These are phyloP conservation scores for Globisporangium solare DNA, from an alignment of 352 stramenopile species.

Conservation along the genomic window DNA sequence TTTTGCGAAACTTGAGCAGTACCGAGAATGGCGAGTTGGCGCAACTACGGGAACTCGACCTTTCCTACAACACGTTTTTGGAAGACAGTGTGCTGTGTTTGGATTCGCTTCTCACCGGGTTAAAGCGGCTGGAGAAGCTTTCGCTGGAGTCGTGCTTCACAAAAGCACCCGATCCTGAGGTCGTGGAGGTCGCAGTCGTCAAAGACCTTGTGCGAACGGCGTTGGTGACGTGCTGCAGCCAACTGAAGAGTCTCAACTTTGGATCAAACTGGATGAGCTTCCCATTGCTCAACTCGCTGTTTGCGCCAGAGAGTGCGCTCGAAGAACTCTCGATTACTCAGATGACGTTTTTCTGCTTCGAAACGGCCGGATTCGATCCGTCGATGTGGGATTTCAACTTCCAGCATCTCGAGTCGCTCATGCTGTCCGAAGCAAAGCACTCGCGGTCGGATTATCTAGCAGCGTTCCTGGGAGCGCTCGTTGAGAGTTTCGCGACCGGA, in stretches of 20 bases:
- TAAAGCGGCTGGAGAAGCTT: slow-evolving; percentile 31
- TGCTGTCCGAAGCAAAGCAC: slow-evolving; percentile 27
- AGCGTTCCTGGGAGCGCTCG: slow-evolving; percentile 37
- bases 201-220: slow-evolving; percentile 34
- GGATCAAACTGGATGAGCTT: slow-evolving; percentile 50
- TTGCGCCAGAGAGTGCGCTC: slow-evolving; percentile 42
- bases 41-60: slow-evolving; percentile 42
- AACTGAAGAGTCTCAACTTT: slow-evolving; percentile 46
- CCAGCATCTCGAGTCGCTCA: slow-evolving; percentile 32
- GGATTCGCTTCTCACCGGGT: slow-evolving; percentile 31
- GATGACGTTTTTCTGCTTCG: slow-evolving; percentile 27
- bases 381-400: slow-evolving; percentile 49
- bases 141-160: slow-evolving; percentile 60
- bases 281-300: slow-evolving; percentile 51
- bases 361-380: slow-evolving; percentile 9
- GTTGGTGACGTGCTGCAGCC: slow-evolving; percentile 29
- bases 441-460: slow-evolving; percentile 29
- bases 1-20: slow-evolving; percentile 37
- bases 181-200: slow-evolving; percentile 32
- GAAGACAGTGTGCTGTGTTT: slow-evolving; percentile 30
- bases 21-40: slow-evolving; percentile 15
- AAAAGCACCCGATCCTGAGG: slow-evolving; percentile 31
- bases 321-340: slow-evolving; percentile 31
- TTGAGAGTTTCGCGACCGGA: slow-evolving; percentile 37
- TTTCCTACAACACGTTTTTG: slow-evolving; percentile 70